A percentile compares a stretch with the other conserved stretches of the same genome.
These are phyloP conservation scores for Diplodia scrobiculata DNA, from an alignment of 2,329 filamentous ascomycete genomes.

Conservation along the genomic window DNA sequence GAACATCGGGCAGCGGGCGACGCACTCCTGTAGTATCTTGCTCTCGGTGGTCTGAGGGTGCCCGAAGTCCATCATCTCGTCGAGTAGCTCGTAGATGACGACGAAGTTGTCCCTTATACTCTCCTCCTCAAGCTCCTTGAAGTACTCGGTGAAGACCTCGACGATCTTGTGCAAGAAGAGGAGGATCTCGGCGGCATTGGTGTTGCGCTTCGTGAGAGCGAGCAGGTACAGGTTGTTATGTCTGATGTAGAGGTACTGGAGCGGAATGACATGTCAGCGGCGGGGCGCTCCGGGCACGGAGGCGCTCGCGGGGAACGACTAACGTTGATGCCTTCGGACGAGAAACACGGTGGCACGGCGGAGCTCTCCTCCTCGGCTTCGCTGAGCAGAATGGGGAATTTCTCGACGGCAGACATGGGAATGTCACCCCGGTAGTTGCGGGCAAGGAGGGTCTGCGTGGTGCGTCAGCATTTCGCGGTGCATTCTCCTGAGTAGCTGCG, in stretches of 20 bases:
- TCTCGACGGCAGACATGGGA: conserved; percentile 98
- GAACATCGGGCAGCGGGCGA: conserved; percentile 2
- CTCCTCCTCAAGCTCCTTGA: conserved; percentile 98
- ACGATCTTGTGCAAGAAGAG: conserved; percentile 98
- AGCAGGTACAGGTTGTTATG: conserved; percentile 99
- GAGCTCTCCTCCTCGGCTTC: conserved; percentile 99
- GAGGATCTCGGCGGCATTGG: conserved; percentile 96
- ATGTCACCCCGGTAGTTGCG: conserved; percentile 98
- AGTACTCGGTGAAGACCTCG: conserved; percentile 99
- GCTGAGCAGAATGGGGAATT: conserved; percentile 91
- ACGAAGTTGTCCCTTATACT: conserved; percentile 99
- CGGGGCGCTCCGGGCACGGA: not conserved
- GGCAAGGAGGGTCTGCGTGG: conserved; percentile 82
- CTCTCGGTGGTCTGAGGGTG: conserved; percentile 98
- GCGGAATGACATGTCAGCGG: not conserved
- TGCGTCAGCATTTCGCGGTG: conserved; percentile 34
- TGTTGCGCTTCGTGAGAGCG: conserved; percentile 96
- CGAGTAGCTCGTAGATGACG: conserved; percentile 95
- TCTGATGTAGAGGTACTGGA: conserved; percentile 94
- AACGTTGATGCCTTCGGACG: conserved; percentile 97
- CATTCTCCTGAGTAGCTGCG: conserved; percentile 31
- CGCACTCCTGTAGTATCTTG: conserved; percentile 92
- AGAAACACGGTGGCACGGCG: conserved; percentile 95
- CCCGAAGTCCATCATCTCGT: conserved; percentile 99
- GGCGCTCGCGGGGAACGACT: conserved; percentile 42